phyloP scores from a whole-genome alignment of 345 rosid genomes.

The Brassica cretica region DNA sequence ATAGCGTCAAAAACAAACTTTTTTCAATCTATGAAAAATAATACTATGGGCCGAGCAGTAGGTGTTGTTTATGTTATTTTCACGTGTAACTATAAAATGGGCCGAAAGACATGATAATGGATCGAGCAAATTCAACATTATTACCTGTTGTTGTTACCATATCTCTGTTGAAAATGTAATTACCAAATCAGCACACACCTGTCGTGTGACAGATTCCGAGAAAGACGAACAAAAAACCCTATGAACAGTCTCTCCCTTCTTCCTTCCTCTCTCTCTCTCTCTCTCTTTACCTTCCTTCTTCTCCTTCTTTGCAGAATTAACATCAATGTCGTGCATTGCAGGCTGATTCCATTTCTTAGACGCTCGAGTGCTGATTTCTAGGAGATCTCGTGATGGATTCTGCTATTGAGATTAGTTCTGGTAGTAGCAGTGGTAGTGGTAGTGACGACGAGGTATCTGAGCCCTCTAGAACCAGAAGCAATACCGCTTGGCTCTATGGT shows the following conservation, averaged over 20 bases:
- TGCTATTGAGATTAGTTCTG: constrained; percentile 39
- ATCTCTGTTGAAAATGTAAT: background rate
- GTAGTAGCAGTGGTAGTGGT: constrained; percentile 2
- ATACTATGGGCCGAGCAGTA: background rate
- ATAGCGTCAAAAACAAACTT: too few species aligned
- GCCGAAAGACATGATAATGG: constrained; percentile 26
- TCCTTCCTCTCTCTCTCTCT: background rate
- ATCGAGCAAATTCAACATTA: background rate
- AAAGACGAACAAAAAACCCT: background rate
- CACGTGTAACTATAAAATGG: background rate
- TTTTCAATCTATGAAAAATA: too few species aligned
- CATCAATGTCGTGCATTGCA: constrained; percentile 1
- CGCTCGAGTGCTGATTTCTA: background rate
- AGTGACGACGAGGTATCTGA: constrained; percentile 24
- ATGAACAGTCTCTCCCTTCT: constrained; percentile 25
- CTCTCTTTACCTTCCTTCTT: background rate
- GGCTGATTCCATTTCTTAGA: constrained; percentile 28
- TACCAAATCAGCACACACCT: background rate
- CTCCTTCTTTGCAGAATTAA: constrained; percentile 4
- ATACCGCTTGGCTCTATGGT: constrained; percentile 23
- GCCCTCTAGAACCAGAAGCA: constrained; percentile 21
- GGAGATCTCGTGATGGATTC: constrained; percentile 21
- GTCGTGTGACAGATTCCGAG: constrained; percentile 14
- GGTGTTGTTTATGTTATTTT: background rate
- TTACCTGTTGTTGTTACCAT: background rate